Conservation (phyloP, 2,329 filamentous ascomycete genomes). For the Stachybotrys chartarum region DNA sequence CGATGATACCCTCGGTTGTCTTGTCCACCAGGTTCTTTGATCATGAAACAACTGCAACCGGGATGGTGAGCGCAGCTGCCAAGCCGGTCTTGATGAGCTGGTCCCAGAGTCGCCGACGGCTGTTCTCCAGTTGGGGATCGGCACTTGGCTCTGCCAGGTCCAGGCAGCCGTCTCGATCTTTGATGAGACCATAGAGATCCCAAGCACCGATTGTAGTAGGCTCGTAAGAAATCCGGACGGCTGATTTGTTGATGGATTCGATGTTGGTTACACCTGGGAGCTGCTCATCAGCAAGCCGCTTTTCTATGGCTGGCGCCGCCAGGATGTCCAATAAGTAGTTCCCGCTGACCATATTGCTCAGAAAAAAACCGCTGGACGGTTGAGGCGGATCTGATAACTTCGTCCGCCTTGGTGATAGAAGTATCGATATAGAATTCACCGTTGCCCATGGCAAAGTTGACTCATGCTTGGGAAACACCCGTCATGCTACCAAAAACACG, state of each 20-base stretch:
- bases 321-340: constrained; percentile 32
- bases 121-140: constrained; percentile 34
- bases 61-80: constrained; percentile 49
- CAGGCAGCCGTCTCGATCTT: constrained; percentile 13
- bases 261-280: constrained; percentile 33
- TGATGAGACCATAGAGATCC: constrained; percentile 30
- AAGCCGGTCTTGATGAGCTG: constrained; percentile 41
- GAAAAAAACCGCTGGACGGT: constrained; percentile 22
- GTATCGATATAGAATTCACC: constrained; percentile 58
- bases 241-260: constrained; percentile 25
- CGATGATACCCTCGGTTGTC: constrained; percentile 44
- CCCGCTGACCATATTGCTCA: constrained; percentile 13
- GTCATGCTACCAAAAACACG: constrained; percentile 41
- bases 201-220: constrained; percentile 37
- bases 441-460: constrained; percentile 55
- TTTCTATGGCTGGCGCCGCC: constrained; percentile 24
- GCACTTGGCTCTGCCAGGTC: constrained; percentile 36
- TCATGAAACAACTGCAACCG: constrained; percentile 63
- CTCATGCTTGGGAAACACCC: constrained; percentile 48
- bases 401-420: constrained; percentile 21
- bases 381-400: constrained; percentile 34
- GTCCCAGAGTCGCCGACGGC: constrained; percentile 25
- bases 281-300: background rate
- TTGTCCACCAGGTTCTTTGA: constrained; percentile 43
- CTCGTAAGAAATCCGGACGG: constrained; percentile 34